These are phyloP conservation scores for Talaromyces albobiverticillius DNA, from an alignment of 2,329 filamentous ascomycete genomes.

Conservation along the genomic window DNA sequence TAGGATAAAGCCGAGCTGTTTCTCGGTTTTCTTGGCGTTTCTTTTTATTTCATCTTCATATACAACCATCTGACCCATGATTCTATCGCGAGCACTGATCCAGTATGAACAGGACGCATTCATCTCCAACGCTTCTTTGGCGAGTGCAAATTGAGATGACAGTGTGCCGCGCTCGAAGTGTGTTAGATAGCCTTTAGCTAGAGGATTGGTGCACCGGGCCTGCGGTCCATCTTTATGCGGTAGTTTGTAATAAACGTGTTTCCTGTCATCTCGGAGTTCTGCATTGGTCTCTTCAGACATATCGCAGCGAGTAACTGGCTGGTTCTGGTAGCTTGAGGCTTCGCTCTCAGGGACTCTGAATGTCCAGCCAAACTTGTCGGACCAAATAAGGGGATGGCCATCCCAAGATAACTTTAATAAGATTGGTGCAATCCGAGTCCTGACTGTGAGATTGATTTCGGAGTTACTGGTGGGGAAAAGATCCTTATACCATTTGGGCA, in stretches of 20 bases:
- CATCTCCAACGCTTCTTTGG: slow-evolving; percentile 95
- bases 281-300: slow-evolving; percentile 72
- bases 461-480: slow-evolving; percentile 68
- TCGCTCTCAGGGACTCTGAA: slow-evolving; percentile 70
- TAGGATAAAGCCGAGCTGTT: slow-evolving; percentile 74
- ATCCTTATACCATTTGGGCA: slow-evolving; percentile 95
- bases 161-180: slow-evolving; percentile 90
- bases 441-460: slow-evolving; percentile 72
- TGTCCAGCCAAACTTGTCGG: slow-evolving; percentile 88
- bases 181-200: slow-evolving; percentile 84
- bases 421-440: slow-evolving; percentile 82
- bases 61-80: slow-evolving; percentile 92
- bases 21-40: slow-evolving; percentile 11
- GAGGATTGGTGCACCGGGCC: slow-evolving; percentile 77
- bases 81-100: slow-evolving; percentile 92
- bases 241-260: slow-evolving; percentile 79
- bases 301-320: slow-evolving; percentile 71
- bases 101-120: slow-evolving; percentile 98
- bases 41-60: slow-evolving; percentile 64
- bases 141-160: slow-evolving; percentile 82
- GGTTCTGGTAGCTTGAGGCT: slow-evolving; percentile 62
- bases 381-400: slow-evolving; percentile 86
- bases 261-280: slow-evolving; percentile 62
- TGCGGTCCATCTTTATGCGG: slow-evolving; percentile 93
- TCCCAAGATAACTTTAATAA: slow-evolving; percentile 86